Percentiles rank a stretch among this genome's conserved stretches.
These are phyloP conservation scores for Smittium culicis DNA, from an alignment of 371 early-diverging fungal species.

Conservation along the genomic window DNA sequence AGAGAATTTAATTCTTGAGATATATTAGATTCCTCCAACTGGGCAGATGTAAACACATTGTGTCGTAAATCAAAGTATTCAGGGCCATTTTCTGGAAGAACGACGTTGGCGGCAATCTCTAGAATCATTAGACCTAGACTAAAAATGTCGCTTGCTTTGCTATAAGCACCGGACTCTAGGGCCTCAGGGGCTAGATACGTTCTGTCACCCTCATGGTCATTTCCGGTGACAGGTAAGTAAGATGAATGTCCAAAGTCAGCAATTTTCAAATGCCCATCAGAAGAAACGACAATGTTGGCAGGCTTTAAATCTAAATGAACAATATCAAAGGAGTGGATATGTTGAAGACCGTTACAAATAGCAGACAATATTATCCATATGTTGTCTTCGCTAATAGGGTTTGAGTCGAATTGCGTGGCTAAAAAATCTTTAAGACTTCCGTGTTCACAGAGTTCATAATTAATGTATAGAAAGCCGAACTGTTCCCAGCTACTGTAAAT, in stretches of 20 bases:
- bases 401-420: conserved; percentile 20
- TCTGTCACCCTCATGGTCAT: conserved; percentile 75
- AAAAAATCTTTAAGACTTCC: conserved; percentile 33
- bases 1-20: conserved; percentile 36
- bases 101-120: conserved; percentile 66
- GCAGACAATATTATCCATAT: conserved; percentile 72
- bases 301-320: conserved; percentile 85
- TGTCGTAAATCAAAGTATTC: conserved; percentile 71
- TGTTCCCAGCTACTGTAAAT: conserved; percentile 84
- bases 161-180: conserved; percentile 48
- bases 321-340: conserved; percentile 53
- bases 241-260: conserved; percentile 81
- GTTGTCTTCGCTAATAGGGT: conserved; percentile 41
- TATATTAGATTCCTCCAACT: conserved; percentile 23
- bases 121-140: conserved; percentile 84
- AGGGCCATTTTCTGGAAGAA: conserved; percentile 69
- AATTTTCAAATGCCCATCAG: conserved; percentile 47
- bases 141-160: conserved; percentile 79
- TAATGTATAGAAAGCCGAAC: conserved; percentile 67
- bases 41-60: conserved; percentile 48
- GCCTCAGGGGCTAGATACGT: conserved; percentile 92
- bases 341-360: conserved; percentile 52
- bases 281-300: conserved; percentile 46
- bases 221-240: conserved; percentile 40
- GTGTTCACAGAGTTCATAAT: conserved; percentile 77